Base-by-base conservation (phyloP, 1,284 basidiomycete species). In the Marasmius sp. region DNA sequence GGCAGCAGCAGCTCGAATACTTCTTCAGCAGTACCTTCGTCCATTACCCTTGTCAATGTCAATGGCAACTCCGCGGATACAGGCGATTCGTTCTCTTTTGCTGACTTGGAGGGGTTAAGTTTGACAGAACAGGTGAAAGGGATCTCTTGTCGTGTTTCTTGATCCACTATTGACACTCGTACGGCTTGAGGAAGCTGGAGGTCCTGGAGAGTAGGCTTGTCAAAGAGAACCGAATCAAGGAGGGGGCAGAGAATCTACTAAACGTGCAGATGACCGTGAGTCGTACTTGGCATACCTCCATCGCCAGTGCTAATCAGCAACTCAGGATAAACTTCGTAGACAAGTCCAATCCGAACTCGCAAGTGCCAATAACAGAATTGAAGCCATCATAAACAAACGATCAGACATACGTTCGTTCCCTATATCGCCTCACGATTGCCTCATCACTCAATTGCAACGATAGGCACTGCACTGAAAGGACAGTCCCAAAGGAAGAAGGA, bases 161-260 rank as follows among this genome's bases (percentile, higher is more conserved):
- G 12, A 10, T 18, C 18, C 48, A 11, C 48, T 27, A 38, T n/a
- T 54, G 34, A 37, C 52, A 38, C 11, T 37, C 34, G 38, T 54
- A 18, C 20, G 6, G 34, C 16, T 54, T 38, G 52, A 54, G 50
- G n/a, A 60, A 94, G 90, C 74, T 93, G 54, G 84, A 86, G 51
- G 76, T 81, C n/a, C 80, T 95, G 39, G 84, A 83, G 52, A 82
- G 80, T 63, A 85, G 87, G 72, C 81, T 94, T 45, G 83, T 85
- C 64, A 79, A 88, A 62, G 88, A 93, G 74, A 86, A 84, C 64
- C 85, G 89, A 61, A 93, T 95, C 68, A 91, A 87, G 71, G 92
- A 94, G 73, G 93, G 94, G 16, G 93, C 93, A 0, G 92, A 93
- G 75, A 92, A 90, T 64, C 79, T 95, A 58, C 77, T 95, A 52